Base-by-base conservation (phyloP, 2,329 filamentous ascomycete species). In the Microdochium nivale region DNA sequence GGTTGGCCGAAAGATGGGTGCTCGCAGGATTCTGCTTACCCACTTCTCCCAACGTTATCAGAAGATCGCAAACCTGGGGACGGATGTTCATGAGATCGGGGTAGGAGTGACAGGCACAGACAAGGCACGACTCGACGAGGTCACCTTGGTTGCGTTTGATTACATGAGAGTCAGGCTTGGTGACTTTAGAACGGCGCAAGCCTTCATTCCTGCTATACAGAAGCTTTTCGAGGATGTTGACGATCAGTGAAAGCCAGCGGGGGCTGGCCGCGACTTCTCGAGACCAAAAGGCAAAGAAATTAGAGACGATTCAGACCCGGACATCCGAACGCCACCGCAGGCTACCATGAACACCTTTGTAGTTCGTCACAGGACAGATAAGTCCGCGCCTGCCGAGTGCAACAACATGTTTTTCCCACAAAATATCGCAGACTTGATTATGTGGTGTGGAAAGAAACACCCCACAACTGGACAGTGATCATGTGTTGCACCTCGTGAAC, bases 1-100 rank as follows among this genome's bases (percentile, higher is more conserved):
- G 46, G 79, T 97, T 2, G 92, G 86, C 1, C 76, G 79, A 13
- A 70, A 75, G 47, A 99, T 99, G 94, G 69, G 79, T 25, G 94
- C 91, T 0, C 81, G 84, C 56, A 78, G 88, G 16, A 84, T 94
- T 16, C 71, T 99, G 51, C 76, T 99, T 48, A 99, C 94, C 8
- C 94, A 99, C 67, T 99, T 99, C 70, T 91, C 86, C 51, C 94
- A 99, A 72, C 79, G 94, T 8, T 99, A 99, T 67, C 86, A 89
- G 61, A 92, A 92, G 69, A 74, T 82, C 32, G 83, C 79, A 2
- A 71, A 76, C 2, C 40, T 44, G 3, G 40, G 40, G 16, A 44
- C 40, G 13, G 21, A 44, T 23, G 23, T 44, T 24, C 40, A 44
- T 5, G 40, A 44, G 5, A 67, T 81, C 3, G 73, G 79, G 50